A percentile compares a stretch with the other conserved stretches of the same genome.
These are phyloP conservation scores for Whalleya microplaca DNA, from an alignment of 2,329 filamentous ascomycete genomes.

Conservation along the genomic window DNA sequence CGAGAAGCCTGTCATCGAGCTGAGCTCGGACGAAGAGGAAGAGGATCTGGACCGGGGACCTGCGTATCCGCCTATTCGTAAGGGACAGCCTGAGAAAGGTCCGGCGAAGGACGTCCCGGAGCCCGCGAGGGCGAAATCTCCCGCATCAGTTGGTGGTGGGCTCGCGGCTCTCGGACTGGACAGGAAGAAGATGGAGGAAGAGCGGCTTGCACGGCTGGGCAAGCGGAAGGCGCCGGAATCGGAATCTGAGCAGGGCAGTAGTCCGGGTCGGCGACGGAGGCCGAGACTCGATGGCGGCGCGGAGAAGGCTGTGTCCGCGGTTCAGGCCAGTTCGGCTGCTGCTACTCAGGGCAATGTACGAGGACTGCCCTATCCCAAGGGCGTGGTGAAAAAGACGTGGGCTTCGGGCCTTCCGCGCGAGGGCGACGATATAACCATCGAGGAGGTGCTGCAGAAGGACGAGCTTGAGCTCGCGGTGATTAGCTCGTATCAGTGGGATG, in stretches of 20 bases:
- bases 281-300: constrained; percentile 19
- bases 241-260: constrained; percentile 21
- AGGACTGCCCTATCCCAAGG: constrained; percentile 53
- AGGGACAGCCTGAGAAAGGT: constrained; percentile 11
- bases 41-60: constrained; percentile 35
- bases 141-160: constrained; percentile 8
- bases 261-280: constrained; percentile 20
- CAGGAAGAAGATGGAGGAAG: constrained; percentile 82
- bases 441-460: constrained; percentile 78
- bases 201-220: constrained; percentile 71
- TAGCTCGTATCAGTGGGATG: constrained; percentile 86
- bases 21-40: constrained; percentile 40
- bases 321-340: not conserved
- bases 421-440: constrained; percentile 84
- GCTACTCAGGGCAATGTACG: not conserved
- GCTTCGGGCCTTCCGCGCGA: constrained; percentile 63
- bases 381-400: constrained; percentile 83
- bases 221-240: constrained; percentile 56
- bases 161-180: constrained; percentile 60
- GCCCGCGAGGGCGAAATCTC: constrained; percentile 6
- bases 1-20: constrained; percentile 35
- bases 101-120: not conserved
- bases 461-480: constrained; percentile 77
- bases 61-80: constrained; percentile 24
- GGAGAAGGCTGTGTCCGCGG: not conserved